phyloP scores from a whole-genome alignment of 768 basidiomycete genomes.

The Megacollybia marginata region DNA sequence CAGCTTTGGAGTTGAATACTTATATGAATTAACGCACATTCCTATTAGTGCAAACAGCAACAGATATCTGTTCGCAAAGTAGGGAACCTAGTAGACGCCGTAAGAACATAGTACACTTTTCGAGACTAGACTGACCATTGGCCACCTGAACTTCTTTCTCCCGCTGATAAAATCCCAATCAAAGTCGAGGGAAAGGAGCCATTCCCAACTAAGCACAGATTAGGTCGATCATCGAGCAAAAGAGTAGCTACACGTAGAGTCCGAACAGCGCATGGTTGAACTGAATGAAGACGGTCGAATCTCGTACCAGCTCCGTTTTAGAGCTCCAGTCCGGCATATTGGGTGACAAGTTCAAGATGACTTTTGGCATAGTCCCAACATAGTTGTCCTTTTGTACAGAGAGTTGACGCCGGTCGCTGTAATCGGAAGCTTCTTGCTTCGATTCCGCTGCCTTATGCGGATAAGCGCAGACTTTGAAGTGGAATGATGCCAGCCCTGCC shows the following conservation, averaged over 20 bases:
- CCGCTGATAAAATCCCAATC: constrained; percentile 36
- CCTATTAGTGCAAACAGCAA: constrained; percentile 34
- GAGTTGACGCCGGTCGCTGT: no score
- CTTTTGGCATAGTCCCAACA: no score
- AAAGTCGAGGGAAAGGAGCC: constrained; percentile 42
- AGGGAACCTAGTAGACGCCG: constrained; percentile 26
- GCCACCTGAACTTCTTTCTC: constrained; percentile 36
- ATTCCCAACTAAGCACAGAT: constrained; percentile 46
- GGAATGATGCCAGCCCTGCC: no score
- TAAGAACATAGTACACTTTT: neutral
- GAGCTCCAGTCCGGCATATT: constrained; percentile 53
- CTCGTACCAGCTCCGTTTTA: constrained; percentile 34
- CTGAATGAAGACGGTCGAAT: constrained; percentile 37
- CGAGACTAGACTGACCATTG: constrained; percentile 23
- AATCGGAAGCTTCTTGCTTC: no score
- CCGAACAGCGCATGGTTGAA: constrained; percentile 54
- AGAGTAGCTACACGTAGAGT: constrained; percentile 39
- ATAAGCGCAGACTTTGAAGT: no score
- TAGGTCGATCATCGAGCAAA: neutral
- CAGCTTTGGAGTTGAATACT: neutral
- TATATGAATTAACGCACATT: constrained; percentile 24
- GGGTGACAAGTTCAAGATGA: neutral
- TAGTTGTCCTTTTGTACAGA: no score
- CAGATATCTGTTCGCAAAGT: constrained; percentile 37
- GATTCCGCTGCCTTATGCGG: no score